Percentiles rank a stretch among this genome's conserved stretches.
These are phyloP conservation scores for Isochrysis galbana DNA, from an alignment of 78 protist genomes.

Conservation along the genomic window DNA sequence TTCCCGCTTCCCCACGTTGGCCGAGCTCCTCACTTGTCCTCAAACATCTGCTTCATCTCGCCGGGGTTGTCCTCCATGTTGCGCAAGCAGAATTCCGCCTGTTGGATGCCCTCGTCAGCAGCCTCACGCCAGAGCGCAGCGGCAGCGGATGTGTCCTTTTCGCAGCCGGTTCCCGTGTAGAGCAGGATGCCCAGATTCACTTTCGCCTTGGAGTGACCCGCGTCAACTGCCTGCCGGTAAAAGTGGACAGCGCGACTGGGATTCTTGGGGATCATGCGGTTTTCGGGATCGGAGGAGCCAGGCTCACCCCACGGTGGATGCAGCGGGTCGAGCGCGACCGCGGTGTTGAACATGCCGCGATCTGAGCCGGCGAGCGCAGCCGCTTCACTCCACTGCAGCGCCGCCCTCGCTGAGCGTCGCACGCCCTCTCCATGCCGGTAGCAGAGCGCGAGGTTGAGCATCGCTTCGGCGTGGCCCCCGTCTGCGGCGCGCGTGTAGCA, in stretches of 20 bases:
- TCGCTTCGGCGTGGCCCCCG: constrained; percentile 2
- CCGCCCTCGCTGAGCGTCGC: neutral
- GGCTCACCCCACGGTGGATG: neutral
- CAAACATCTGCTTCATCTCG: neutral
- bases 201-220: constrained; percentile 5
- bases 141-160: neutral
- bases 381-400: neutral
- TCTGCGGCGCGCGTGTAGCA: constrained; percentile 4
- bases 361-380: neutral
- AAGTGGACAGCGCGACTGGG: neutral
- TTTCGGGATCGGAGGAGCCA: neutral
- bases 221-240: neutral
- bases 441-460: neutral
- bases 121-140: neutral
- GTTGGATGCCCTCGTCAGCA: neutral
- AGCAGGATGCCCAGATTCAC: neutral
- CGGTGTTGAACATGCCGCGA: neutral
- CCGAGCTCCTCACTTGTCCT: too few species aligned
- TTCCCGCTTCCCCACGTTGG: too few species aligned
- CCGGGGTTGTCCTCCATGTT: neutral
- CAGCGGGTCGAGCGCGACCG: constrained; percentile 18
- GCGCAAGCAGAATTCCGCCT: neutral
- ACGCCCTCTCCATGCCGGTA: neutral
- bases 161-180: neutral
- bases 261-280: neutral